phyloP scores from a whole-genome alignment of 495 filamentous ascomycete genomes.

The Neurospora intermedia region DNA sequence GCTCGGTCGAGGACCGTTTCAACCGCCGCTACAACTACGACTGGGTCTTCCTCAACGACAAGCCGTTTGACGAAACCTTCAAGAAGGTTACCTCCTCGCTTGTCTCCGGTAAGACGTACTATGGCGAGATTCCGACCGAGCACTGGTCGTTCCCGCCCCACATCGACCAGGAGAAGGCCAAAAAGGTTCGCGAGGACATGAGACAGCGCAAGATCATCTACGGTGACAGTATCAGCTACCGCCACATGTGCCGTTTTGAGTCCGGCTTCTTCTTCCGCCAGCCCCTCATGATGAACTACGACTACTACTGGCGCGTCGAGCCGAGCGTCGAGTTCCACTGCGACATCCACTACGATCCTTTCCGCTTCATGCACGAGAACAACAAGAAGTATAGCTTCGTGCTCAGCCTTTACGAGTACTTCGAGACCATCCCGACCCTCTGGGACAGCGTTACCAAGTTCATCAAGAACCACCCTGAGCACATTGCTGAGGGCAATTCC shows the following conservation, averaged over 20 bases:
- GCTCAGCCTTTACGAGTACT: constrained; percentile 85
- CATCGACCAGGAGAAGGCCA: constrained; percentile 79
- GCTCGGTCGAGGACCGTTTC: constrained; percentile 93
- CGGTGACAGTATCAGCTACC: constrained; percentile 83
- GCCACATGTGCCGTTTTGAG: constrained; percentile 91
- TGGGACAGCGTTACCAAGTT: constrained; percentile 92
- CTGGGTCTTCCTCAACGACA: constrained; percentile 97
- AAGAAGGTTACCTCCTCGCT: constrained; percentile 82
- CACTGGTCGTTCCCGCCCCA: constrained; percentile 85
- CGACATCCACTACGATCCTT: constrained; percentile 74
- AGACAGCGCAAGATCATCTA: constrained; percentile 80
- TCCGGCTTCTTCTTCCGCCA: constrained; percentile 92
- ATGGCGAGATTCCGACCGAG: constrained; percentile 72
- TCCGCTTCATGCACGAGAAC: constrained; percentile 78
- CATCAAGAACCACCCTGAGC: constrained; percentile 77
- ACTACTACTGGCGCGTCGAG: constrained; percentile 91
- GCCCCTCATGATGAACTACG: constrained; percentile 68
- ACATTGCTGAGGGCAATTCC: constrained; percentile 72
- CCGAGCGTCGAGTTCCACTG: constrained; percentile 82
- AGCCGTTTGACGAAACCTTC: constrained; percentile 83
- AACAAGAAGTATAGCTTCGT: constrained; percentile 88
- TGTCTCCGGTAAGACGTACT: constrained; percentile 82
- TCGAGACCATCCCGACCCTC: constrained; percentile 88
- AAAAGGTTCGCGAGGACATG: constrained; percentile 76
- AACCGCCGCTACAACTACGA: constrained; percentile 94